Evolutionary conservation across 768 basidiomycete genomes (phyloP), one percentile per base, ranked within the genome.

Genomic region (Coprinellus aureogranulatus): DNA sequence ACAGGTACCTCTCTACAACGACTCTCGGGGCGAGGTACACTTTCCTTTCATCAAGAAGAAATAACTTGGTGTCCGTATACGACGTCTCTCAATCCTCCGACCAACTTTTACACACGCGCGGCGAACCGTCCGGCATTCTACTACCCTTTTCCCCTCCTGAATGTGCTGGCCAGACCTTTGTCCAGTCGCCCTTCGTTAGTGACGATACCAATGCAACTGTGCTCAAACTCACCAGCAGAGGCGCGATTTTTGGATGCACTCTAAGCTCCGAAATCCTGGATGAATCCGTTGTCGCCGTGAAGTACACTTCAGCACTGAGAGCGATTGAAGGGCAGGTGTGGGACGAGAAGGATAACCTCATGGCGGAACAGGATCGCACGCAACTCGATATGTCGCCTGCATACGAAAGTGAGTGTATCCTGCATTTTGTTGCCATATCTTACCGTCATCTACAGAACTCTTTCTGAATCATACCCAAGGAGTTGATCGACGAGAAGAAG

Each of bases 51-150:
- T 89, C 90, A 3, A 78, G 78, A 2, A 79, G 72, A 55, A 89
- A 86, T 60, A 72, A 73, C 16, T 65, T 90, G 34, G 70, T 87
- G 14, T 83, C 86, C 1, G 64, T 88, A 3, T 92, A 91, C 60
- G 85, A 89, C 64, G 80, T 88, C 23, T 77, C 78, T 37, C 74
- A 71, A 27, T 64, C 73, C 4, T 57, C 70, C 16, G 77, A 75
- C 25, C 62, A 65, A 20, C 74, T 81, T 25, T 58, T 84, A n/a
- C 79, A 79, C 41, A 64, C 79, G 53, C 71, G 79, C 55, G 64
- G 69, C 6, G 61, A 69, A 2, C 84, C 87, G 1, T 81, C 78
- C 58, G 68, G 69, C 51, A 64, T 87, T n/a, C 70, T 74, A 9
- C 65, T 69, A 20, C 64, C 61, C 25, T 56, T 39, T 23, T 18